phyloP scores from a whole-genome alignment of 352 stramenopile species.

The Halophytophthora polymorphica region DNA sequence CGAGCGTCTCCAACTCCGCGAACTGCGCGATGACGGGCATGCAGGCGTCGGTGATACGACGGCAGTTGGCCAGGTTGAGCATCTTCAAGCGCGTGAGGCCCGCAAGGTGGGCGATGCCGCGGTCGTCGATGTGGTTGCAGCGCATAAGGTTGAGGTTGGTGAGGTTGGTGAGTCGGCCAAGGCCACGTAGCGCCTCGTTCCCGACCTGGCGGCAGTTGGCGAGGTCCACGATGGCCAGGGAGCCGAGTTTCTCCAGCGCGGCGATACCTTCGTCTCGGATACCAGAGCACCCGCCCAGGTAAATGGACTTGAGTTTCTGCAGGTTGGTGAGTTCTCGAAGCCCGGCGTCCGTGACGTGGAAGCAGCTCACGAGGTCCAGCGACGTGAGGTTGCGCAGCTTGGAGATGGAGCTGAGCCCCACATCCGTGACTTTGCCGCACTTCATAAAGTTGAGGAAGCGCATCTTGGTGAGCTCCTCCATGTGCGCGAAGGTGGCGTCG shows the following conservation, averaged over 20 bases:
- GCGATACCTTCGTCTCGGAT: conserved; percentile 63
- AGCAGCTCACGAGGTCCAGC: conserved; percentile 79
- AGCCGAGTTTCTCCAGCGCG: conserved; percentile 31
- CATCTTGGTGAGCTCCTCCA: conserved; percentile 51
- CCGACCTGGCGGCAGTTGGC: conserved; percentile 73
- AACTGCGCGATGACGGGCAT: conserved; percentile 42
- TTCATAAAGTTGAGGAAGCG: conserved; percentile 84
- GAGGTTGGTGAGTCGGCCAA: conserved; percentile 54
- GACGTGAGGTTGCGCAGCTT: conserved; percentile 55
- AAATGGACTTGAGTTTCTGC: conserved; percentile 55
- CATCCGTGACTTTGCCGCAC: conserved; percentile 67
- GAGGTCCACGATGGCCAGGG: conserved; percentile 62
- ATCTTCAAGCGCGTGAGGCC: conserved; percentile 49
- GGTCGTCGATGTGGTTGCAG: conserved; percentile 68
- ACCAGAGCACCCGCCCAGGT: conserved; percentile 55
- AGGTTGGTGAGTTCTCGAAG: conserved; percentile 36
- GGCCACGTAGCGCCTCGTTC: conserved; percentile 51
- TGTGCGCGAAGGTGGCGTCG: conserved; percentile 54
- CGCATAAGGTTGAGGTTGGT: conserved; percentile 81
- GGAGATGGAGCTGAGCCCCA: conserved; percentile 40
- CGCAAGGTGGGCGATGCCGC: conserved; percentile 41
- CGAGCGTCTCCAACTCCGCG: conserved; percentile 51
- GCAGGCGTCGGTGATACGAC: conserved; percentile 61
- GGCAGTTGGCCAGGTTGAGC: conserved; percentile 81
- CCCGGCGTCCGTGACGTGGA: conserved; percentile 57